phyloP scores from a whole-genome alignment of 2,329 filamentous ascomycete species.

The Epichloe aotearoae region DNA sequence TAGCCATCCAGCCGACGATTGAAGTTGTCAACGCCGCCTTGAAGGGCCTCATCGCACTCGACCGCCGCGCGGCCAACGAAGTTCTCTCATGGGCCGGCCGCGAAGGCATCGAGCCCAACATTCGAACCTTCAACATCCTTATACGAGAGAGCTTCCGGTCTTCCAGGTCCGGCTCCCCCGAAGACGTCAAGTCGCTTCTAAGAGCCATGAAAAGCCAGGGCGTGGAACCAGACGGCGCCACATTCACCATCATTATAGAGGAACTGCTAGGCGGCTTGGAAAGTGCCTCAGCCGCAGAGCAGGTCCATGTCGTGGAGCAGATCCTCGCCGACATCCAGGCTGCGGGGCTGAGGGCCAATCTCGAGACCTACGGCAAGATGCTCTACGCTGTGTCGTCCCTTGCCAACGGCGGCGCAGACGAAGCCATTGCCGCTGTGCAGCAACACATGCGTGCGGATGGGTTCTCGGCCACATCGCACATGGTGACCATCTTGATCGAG shows the following conservation, averaged over 20 bases:
- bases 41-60: constrained; percentile 43
- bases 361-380: constrained; percentile 54
- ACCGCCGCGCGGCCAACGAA: constrained; percentile 34
- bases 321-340: constrained; percentile 45
- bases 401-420: constrained; percentile 24
- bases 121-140: constrained; percentile 56
- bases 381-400: constrained; percentile 37
- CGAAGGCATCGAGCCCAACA: constrained; percentile 41
- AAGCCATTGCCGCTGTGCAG: constrained; percentile 47
- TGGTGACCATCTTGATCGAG: constrained; percentile 62
- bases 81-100: constrained; percentile 46
- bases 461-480: constrained; percentile 44
- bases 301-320: constrained; percentile 35
- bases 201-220: constrained; percentile 42
- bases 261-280: constrained; percentile 33
- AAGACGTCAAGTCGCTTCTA: constrained; percentile 40
- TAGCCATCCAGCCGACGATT: constrained; percentile 44
- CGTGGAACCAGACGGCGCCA: constrained; percentile 49
- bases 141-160: constrained; percentile 44
- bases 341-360: constrained; percentile 44
- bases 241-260: constrained; percentile 61
- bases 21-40: constrained; percentile 59
- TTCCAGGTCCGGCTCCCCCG: constrained; percentile 29
- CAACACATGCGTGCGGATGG: constrained; percentile 44
- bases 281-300: constrained; percentile 30